Percentiles rank a stretch among this genome's conserved stretches.
Evolutionary conservation across 192 early-diverging fungal genomes (phyloP).

Genomic region (Gorgonomyces haynaldii): DNA sequence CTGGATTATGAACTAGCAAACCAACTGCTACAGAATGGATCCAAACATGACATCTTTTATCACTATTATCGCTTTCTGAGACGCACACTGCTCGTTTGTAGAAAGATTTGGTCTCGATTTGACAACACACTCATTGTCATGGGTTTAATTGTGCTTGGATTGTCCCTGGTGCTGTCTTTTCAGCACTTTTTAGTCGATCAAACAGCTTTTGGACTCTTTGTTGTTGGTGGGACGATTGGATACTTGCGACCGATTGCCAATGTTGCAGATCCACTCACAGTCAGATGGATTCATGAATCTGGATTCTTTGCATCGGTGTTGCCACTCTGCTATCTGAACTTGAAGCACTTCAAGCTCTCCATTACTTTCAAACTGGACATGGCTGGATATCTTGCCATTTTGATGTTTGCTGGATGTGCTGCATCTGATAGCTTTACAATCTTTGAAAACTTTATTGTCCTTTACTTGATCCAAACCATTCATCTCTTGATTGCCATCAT

Average conservation of each 20-base stretch:
- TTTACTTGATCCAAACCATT: constrained; percentile 58
- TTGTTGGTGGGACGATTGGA: neutral
- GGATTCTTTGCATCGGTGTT: constrained; percentile 15
- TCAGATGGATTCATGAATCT: constrained; percentile 18
- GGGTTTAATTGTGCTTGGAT: constrained; percentile 51
- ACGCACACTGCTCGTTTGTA: constrained; percentile 53
- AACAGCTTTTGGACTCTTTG: neutral
- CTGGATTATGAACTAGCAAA: neutral
- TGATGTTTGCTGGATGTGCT: constrained; percentile 53
- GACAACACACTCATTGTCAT: constrained; percentile 63
- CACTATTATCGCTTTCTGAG: constrained; percentile 45
- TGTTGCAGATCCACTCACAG: neutral
- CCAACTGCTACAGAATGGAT: neutral
- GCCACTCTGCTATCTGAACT: constrained; percentile 1
- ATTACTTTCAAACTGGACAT: neutral
- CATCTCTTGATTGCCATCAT: constrained; percentile 27
- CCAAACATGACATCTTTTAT: constrained; percentile 9
- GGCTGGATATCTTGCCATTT: constrained; percentile 16
- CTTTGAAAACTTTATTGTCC: constrained; percentile 67
- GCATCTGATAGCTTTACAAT: constrained; percentile 86
- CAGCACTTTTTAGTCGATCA: neutral
- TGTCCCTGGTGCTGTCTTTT: constrained; percentile 7
- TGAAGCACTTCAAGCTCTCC: neutral
- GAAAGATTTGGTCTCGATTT: constrained; percentile 88
- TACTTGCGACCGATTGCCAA: neutral